Evolutionary conservation across 148 eudicot genomes (phyloP).

Genomic region (Vaccinium macrocarpon): DNA sequence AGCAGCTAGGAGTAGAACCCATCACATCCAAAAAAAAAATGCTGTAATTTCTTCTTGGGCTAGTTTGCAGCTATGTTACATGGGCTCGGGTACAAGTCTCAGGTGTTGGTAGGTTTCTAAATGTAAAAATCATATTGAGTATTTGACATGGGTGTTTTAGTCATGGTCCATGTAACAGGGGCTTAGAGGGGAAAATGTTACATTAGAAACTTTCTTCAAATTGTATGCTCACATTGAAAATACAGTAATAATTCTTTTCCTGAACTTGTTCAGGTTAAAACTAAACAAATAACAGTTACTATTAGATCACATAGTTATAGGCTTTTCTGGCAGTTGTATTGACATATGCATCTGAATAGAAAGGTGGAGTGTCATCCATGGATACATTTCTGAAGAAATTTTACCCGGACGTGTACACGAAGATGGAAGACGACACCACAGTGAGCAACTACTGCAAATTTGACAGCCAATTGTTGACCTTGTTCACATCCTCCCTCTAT

Average conservation of each 20-base stretch:
- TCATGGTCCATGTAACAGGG: neutral
- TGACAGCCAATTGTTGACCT: conserved; percentile 8
- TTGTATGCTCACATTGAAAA: neutral
- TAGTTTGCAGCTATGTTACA: neutral
- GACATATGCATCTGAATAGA: neutral
- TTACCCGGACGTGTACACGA: neutral
- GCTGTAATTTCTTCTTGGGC: no score
- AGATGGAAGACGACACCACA: conserved; percentile 4
- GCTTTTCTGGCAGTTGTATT: neutral
- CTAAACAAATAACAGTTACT: neutral
- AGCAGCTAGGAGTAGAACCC: no score
- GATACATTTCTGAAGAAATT: conserved; percentile 1
- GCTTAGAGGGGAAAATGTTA: neutral
- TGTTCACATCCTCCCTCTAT: conserved; percentile 24
- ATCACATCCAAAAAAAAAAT: no score
- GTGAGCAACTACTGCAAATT: conserved; percentile 14
- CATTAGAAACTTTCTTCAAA: neutral
- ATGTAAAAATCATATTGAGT: neutral
- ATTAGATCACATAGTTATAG: neutral
- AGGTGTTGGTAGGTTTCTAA: neutral
- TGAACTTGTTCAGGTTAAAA: neutral
- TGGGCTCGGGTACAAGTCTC: neutral
- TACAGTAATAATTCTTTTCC: neutral
- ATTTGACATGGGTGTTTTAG: neutral
- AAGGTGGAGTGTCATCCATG: conserved; percentile 8